Conservation (phyloP, 495 filamentous ascomycete genomes). For the Friedmanniomyces endolithicus region DNA sequence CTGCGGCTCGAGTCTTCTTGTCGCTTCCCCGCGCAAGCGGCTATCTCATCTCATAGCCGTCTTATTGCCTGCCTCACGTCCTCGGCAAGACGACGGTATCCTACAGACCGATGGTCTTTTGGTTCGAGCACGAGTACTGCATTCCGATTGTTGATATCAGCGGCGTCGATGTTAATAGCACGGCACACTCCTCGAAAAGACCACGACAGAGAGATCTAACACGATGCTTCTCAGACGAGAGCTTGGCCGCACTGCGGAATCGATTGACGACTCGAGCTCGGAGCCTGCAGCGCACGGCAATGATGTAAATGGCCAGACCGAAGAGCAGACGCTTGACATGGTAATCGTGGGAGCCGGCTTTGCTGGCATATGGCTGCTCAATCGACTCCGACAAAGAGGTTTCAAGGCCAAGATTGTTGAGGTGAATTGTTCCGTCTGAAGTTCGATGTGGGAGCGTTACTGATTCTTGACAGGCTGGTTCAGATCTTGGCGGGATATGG, state of each 20-base stretch:
- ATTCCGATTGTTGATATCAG: too few relatives aligned
- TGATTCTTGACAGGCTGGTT: constrained; percentile 26
- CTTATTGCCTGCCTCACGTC: neutral
- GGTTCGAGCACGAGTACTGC: too few relatives aligned
- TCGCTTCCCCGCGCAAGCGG: neutral
- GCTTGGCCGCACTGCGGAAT: constrained; percentile 1
- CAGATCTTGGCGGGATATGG: constrained; percentile 42
- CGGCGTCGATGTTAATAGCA: too few relatives aligned
- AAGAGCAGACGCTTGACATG: constrained; percentile 21
- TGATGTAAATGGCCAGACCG: neutral
- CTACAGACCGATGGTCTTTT: too few relatives aligned
- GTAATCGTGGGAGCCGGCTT: constrained; percentile 45
- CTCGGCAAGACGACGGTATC: too few relatives aligned
- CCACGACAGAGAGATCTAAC: neutral
- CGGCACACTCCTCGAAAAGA: too few relatives aligned
- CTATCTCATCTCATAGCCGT: neutral
- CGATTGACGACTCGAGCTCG: constrained; percentile 1
- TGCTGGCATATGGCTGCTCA: constrained; percentile 35
- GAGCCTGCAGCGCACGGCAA: neutral
- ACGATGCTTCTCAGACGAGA: constrained; percentile 22
- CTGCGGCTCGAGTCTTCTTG: neutral
- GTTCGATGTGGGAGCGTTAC: neutral
- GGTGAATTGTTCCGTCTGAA: neutral
- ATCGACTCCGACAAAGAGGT: constrained; percentile 33
- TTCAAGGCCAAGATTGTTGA: constrained; percentile 35